Base-by-base conservation (phyloP, 2,329 filamentous ascomycete genomes). In the Penicillium sp. region DNA sequence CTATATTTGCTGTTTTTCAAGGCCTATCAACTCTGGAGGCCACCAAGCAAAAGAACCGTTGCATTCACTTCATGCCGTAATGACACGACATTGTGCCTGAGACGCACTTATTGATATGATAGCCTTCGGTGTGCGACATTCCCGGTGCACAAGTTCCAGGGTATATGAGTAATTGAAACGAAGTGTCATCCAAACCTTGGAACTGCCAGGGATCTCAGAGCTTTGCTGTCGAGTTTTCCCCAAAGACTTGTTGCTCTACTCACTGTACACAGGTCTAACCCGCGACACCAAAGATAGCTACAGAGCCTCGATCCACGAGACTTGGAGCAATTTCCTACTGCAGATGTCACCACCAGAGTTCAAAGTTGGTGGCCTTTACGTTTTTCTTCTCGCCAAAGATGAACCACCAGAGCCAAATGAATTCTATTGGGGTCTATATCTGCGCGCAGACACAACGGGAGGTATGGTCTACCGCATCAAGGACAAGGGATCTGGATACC, bases 391-490 rank as follows among this genome's bases (percentile, higher is more conserved):
- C 38, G 57, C 66, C 11, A 61, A 62, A 5, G 53, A 60, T 2
- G 59, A 70, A 36, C 67, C 64, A 29, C 64, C 64, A 4, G 7
- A 46, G 1, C 48, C 55, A 21, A 61, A 69, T 42, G 55, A 68
- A n/a, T 69, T 68, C 51, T 64, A 70, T 54, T 70, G 68, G 67
- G 67, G 48, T 3, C 60, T 62, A 9, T 71, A 71, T 44, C 53
- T 62, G 48, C 66, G 68, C 49, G 34, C 41, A 1, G 36, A 60
- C 11, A n/a, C 21, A 7, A 27, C 13, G 10, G 31, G n/a, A 32
- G 22, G n/a, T 43, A 57, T 21, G 57, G 60, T 40, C 62, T 68
- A 69, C 49, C 67, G 67, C 41, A 57, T 66, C 44, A 55, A 47
- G 45, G 61, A 60, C 36, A 44, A 54, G 32, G 52, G 60, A 11